Evolutionary conservation across 805 yeast species (phyloP).

Genomic region (Vanderwaltozyma polyspora): DNA sequence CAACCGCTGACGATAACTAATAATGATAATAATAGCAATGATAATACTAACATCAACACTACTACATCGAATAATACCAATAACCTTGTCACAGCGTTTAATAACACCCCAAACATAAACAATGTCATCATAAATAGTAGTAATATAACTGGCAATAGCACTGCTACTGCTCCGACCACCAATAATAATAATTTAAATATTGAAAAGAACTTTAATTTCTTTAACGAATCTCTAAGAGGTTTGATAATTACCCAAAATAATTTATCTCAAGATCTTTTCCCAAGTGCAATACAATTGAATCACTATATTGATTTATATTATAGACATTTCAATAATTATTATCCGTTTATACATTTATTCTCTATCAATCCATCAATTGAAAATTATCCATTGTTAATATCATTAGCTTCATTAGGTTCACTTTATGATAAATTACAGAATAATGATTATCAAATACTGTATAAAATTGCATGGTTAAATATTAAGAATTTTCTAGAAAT

Average conservation of each 20-base stretch:
- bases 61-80: no score
- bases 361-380: conserved; percentile 39
- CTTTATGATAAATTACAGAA: conserved; percentile 62
- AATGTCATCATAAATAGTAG: no score
- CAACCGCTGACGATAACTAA: no score
- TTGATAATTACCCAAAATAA: conserved; percentile 31
- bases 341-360: conserved; percentile 49
- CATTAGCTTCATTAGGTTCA: conserved; percentile 85
- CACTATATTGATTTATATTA: conserved; percentile 64
- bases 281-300: conserved; percentile 27
- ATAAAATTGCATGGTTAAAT: conserved; percentile 56
- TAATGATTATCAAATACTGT: no score
- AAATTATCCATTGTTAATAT: conserved; percentile 55
- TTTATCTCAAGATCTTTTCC: conserved; percentile 51
- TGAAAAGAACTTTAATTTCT: no score
- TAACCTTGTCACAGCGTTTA: no score
- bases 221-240: neutral
- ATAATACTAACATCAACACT: no score
- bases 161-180: no score
- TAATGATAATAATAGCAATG: no score
- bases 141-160: no score
- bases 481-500: conserved; percentile 51
- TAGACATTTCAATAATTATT: conserved; percentile 14
- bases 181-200: no score
- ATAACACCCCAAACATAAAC: no score